Conservation (phyloP, 192 early-diverging fungal genomes). For the Rhizophagus clarus region DNA sequence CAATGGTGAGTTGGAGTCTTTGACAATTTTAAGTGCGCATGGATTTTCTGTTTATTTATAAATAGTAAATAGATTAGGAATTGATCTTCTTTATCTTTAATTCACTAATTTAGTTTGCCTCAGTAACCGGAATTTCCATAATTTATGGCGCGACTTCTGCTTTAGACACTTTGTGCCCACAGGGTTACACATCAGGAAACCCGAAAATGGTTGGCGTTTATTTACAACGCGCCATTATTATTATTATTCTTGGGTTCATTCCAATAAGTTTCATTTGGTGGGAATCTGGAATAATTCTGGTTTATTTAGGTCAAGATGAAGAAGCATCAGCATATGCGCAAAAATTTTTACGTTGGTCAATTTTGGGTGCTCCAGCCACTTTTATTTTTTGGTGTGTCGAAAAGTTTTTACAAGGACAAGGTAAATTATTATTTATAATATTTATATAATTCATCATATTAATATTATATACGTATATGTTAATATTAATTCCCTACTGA, state of each 20-base stretch:
- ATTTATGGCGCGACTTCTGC: slow-evolving; percentile 71
- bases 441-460: not conserved
- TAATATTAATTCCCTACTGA: not conserved
- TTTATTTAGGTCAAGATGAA: slow-evolving; percentile 75
- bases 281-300: slow-evolving; percentile 66
- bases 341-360: slow-evolving; percentile 64
- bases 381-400: slow-evolving; percentile 85
- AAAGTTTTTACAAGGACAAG: slow-evolving; percentile 88
- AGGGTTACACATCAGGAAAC: slow-evolving; percentile 67
- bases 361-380: slow-evolving; percentile 75
- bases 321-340: slow-evolving; percentile 68
- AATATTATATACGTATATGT: not conserved
- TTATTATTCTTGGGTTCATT: slow-evolving; percentile 68
- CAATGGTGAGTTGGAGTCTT: slow-evolving; percentile 47
- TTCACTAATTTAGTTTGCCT: slow-evolving; percentile 46
- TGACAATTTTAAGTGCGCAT: not conserved
- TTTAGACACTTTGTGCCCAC: slow-evolving; percentile 76
- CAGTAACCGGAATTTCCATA: slow-evolving; percentile 68
- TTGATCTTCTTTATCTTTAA: not conserved
- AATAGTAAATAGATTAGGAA: not conserved
- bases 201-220: slow-evolving; percentile 76
- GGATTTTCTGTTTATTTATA: not conserved
- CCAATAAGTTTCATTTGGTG: slow-evolving; percentile 72
- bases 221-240: slow-evolving; percentile 79
- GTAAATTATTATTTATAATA: slow-evolving; percentile 22